Percentiles rank a stretch among this genome's conserved stretches.
Conservation (phyloP, 495 filamentous ascomycete genomes). For the Glonium stellatum region DNA sequence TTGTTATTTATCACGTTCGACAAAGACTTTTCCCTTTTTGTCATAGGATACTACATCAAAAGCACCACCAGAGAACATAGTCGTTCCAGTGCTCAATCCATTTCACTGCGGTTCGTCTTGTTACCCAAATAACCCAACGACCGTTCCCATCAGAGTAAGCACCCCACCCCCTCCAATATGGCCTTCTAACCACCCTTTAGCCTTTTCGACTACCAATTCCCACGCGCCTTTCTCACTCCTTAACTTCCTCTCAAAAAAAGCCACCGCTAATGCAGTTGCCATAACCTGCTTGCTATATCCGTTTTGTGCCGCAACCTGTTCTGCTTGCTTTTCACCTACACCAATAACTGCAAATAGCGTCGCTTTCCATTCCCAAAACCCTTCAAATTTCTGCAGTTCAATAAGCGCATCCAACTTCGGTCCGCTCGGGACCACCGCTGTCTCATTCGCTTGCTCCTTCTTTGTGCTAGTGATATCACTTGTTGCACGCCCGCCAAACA, state of each 20-base stretch:
- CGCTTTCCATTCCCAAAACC: slow-evolving; percentile 39
- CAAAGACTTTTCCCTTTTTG: too few relatives aligned
- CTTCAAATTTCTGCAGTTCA: slow-evolving; percentile 45
- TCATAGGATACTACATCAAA: too few relatives aligned
- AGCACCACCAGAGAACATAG: too few relatives aligned
- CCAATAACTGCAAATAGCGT: slow-evolving; percentile 27
- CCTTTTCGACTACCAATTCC: slow-evolving; percentile 51
- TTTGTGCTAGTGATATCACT: not conserved
- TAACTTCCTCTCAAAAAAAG: slow-evolving; percentile 42
- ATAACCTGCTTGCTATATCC: slow-evolving; percentile 20
- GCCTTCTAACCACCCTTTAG: slow-evolving; percentile 37
- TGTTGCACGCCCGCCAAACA: not conserved
- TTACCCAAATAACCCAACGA: too few relatives aligned
- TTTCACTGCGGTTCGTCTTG: too few relatives aligned
- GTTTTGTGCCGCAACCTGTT: not conserved
- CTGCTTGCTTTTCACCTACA: slow-evolving; percentile 9
- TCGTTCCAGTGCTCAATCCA: too few relatives aligned
- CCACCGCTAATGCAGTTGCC: slow-evolving; percentile 47
- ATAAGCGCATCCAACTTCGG: slow-evolving; percentile 33
- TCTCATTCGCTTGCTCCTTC: not conserved
- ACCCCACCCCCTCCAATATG: too few relatives aligned
- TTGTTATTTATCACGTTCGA: too few relatives aligned
- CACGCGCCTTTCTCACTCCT: slow-evolving; percentile 41
- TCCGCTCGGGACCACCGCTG: not conserved
- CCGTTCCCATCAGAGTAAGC: too few relatives aligned